Conservation (phyloP, 2,329 filamentous ascomycete genomes). For the Colletotrichum incanum region DNA sequence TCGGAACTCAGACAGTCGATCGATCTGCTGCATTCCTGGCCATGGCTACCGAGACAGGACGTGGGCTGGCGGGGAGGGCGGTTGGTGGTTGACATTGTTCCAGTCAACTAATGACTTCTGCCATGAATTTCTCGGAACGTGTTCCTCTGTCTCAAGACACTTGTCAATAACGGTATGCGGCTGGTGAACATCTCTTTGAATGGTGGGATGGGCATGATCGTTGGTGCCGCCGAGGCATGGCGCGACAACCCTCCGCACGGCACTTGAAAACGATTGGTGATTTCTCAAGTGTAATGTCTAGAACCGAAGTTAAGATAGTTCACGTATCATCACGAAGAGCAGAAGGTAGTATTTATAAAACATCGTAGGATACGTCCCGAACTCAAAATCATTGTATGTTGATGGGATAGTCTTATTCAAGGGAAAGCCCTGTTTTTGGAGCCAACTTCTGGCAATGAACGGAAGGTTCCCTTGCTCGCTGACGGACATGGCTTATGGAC, state of each 20-base stretch:
- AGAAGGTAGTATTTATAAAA: neutral
- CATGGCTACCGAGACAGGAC: neutral
- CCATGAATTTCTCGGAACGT: neutral
- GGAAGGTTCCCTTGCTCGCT: neutral
- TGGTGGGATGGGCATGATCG: neutral
- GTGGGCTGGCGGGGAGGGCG: neutral
- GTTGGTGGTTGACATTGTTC: slow-evolving; percentile 20
- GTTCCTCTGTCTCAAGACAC: neutral
- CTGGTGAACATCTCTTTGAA: neutral
- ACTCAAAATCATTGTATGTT: slow-evolving; percentile 32
- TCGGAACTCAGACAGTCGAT: slow-evolving; percentile 12
- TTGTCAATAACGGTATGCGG: neutral
- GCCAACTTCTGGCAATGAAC: neutral
- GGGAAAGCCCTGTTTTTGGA: neutral
- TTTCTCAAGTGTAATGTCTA: too few species aligned
- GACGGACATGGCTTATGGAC: neutral
- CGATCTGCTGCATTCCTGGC: slow-evolving; percentile 21
- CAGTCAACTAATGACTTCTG: neutral
- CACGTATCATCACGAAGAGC: neutral
- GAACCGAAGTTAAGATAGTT: neutral
- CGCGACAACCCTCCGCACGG: too few species aligned
- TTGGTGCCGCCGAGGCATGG: too few species aligned
- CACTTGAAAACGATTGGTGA: neutral
- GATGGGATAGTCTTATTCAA: neutral
- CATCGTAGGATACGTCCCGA: neutral